Conservation (phyloP, 139 green algal species). For the Picochlorum sp. region DNA sequence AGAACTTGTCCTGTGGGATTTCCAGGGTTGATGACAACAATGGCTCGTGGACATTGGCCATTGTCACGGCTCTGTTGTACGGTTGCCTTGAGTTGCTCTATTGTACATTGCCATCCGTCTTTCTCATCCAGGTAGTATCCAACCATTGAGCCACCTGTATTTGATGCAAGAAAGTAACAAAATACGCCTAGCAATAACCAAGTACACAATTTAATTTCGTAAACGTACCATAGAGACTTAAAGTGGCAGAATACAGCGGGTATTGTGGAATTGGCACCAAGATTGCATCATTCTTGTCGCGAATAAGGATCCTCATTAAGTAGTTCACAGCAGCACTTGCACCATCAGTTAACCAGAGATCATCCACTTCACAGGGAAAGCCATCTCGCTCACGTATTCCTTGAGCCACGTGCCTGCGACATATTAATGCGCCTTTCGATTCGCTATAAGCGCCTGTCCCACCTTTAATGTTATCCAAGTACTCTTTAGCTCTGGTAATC, state of each 20-base stretch:
- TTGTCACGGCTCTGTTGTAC: constrained; percentile 17
- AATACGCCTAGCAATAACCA: not conserved
- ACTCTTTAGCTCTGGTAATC: constrained; percentile 45
- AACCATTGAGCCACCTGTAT: constrained; percentile 56
- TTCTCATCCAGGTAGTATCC: constrained; percentile 85
- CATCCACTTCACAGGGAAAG: constrained; percentile 42
- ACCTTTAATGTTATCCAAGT: constrained; percentile 56
- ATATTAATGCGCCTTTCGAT: constrained; percentile 46
- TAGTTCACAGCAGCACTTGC: constrained; percentile 63
- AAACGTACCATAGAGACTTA: constrained; percentile 56
- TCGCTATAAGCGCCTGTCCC: constrained; percentile 82
- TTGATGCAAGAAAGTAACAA: not conserved
- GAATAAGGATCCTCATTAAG: constrained; percentile 55
- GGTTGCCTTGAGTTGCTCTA: constrained; percentile 39
- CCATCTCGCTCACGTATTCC: constrained; percentile 68
- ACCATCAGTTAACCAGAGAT: constrained; percentile 78
- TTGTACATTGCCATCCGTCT: constrained; percentile 57
- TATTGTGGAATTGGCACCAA: constrained; percentile 72
- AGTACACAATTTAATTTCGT: not conserved
- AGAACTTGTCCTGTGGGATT: constrained; percentile 85
- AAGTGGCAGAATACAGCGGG: constrained; percentile 70
- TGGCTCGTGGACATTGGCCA: constrained; percentile 38
- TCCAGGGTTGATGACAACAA: constrained; percentile 94
- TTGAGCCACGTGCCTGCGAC: constrained; percentile 52
- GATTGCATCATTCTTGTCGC: constrained; percentile 34